Percentiles rank a stretch among this genome's conserved stretches.
These are phyloP conservation scores for Backusella luteola DNA, from an alignment of 192 early-diverging fungal species.

Conservation along the genomic window DNA sequence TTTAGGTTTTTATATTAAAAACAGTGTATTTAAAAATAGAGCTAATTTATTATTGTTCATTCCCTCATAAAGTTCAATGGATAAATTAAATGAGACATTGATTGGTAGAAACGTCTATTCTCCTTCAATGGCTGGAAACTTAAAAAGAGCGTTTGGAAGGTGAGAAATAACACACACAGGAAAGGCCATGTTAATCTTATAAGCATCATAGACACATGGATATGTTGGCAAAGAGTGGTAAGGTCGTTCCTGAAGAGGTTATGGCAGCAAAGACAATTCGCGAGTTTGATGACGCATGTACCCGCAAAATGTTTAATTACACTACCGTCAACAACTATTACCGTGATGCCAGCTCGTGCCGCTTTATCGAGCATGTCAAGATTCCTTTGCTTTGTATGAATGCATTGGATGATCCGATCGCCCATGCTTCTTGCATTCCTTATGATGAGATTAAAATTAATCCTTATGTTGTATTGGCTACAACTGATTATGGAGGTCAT, in stretches of 20 bases:
- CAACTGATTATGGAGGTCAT: slow-evolving; percentile 86
- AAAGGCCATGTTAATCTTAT: background rate
- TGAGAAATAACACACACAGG: slow-evolving; percentile 13
- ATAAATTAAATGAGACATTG: slow-evolving; percentile 33
- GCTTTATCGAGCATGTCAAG: slow-evolving; percentile 62
- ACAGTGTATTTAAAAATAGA: background rate
- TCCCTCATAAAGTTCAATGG: slow-evolving; percentile 41
- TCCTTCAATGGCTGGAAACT: slow-evolving; percentile 46
- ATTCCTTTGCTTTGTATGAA: slow-evolving; percentile 83
- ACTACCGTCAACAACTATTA: slow-evolving; percentile 84
- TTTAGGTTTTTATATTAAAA: background rate
- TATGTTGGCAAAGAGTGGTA: slow-evolving; percentile 44
- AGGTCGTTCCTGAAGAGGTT: slow-evolving; percentile 53
- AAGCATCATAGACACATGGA: slow-evolving; percentile 27
- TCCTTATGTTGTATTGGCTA: slow-evolving; percentile 77
- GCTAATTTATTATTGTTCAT: slow-evolving; percentile 11
- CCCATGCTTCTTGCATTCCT: slow-evolving; percentile 66
- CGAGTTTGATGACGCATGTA: slow-evolving; percentile 84
- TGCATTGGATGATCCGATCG: slow-evolving; percentile 90
- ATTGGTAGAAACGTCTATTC: slow-evolving; percentile 47
- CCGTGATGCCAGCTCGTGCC: slow-evolving; percentile 56
- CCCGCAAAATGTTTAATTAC: slow-evolving; percentile 74
- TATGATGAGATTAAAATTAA: slow-evolving; percentile 71
- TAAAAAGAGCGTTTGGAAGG: slow-evolving; percentile 42
- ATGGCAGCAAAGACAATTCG: slow-evolving; percentile 58